Percentiles rank a stretch among this genome's conserved stretches.
phyloP scores from a whole-genome alignment of 116 monocot genomes.

The Dioscorea cayenensis region DNA sequence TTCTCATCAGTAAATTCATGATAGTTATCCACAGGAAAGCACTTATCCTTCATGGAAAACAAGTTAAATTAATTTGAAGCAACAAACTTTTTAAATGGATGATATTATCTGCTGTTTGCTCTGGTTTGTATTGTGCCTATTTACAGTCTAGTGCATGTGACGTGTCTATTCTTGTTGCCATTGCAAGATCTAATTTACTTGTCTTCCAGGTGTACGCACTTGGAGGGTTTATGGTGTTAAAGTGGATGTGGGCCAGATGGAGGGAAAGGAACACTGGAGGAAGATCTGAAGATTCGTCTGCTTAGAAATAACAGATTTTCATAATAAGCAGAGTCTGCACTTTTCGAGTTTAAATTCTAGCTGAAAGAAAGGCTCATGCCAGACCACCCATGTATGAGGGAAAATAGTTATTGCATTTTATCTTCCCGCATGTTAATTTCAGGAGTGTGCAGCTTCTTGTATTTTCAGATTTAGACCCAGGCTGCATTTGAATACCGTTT shows the following conservation, averaged over 20 bases:
- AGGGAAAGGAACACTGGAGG: slow-evolving; percentile 7
- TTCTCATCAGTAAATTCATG: background rate
- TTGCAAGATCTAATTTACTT: background rate
- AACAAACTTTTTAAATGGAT: no score
- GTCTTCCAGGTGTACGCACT: slow-evolving; percentile 20
- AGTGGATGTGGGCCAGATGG: slow-evolving; percentile 25
- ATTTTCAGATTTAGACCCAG: no score
- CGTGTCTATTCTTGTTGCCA: background rate
- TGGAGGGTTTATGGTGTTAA: slow-evolving; percentile 21
- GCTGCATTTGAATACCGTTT: no score
- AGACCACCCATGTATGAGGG: no score
- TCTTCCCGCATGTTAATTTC: no score
- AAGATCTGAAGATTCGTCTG: background rate
- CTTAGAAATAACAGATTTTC: background rate
- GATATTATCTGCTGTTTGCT: background rate
- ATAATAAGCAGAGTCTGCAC: no score
- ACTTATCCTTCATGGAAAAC: background rate
- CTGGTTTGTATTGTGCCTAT: background rate
- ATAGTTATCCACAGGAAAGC: background rate
- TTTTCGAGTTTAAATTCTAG: no score
- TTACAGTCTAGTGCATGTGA: background rate
- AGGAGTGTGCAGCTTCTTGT: no score
- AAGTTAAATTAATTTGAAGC: no score
- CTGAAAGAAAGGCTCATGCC: no score
- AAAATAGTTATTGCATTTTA: no score